Evolutionary conservation across 2,329 filamentous ascomycete genomes (phyloP), one percentile per base, ranked within the genome.

Genomic region (Apiospora marii): DNA sequence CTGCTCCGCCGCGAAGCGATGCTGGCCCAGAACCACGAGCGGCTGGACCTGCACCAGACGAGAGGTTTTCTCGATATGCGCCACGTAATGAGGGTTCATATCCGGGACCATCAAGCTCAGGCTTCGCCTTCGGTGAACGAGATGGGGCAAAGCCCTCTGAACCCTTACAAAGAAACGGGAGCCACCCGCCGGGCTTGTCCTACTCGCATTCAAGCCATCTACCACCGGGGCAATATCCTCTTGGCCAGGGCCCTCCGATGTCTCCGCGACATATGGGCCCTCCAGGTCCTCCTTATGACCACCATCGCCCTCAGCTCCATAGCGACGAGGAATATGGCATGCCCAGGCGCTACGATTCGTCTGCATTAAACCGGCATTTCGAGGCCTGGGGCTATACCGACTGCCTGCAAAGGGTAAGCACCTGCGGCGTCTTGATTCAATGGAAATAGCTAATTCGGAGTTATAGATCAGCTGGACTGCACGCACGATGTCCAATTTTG

Each of bases 311-410:
- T 3, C 80, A 83, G 6, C 74, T 82, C 7, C 84, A 86, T 58
- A 77, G 79, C 3, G 87, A 89, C 5, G 85, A 87, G 19, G 80
- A 88, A 3, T 87, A 85, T 70, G 80, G 76, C 3, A 76, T 82
- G 71, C 81, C 79, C 16, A 80, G 85, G 58, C 78, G 85, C 68
- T 88, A 87, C 71, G 86, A 89, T 69, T 70, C 76, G 27, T 77
- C 81, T 46, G 81, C 84, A 3, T 77, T 87, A 1, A 84, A 84
- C 71, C 82, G 86, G 64, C 85, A 87, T 71, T 86, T 88, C 43
- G 87, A 90, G 74, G 83, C 84, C 19, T 89, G 86, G 85, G 84
- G 82, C 46, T 90, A 90, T 71, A 82, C 84, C 43, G 88, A 90
- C 68, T 85, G 84, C 27, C 80, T 90, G 5, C 83, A 83, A 72